phyloP scores from a whole-genome alignment of 352 stramenopile species.

The Phytophthora pinifolia region DNA sequence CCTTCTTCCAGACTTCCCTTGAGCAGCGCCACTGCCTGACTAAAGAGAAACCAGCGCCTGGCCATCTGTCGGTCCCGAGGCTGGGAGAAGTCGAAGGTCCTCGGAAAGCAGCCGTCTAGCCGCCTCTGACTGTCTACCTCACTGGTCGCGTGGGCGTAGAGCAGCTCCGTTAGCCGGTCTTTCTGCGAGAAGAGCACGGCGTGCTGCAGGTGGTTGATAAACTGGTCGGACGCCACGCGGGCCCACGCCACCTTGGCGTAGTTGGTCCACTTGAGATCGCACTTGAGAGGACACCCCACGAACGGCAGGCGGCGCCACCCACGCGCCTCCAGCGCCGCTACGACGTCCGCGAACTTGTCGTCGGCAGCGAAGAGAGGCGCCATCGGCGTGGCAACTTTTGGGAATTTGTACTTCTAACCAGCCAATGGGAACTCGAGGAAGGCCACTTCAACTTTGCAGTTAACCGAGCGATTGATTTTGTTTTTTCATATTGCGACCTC shows the following conservation, averaged over 20 bases:
- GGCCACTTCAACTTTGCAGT: background rate
- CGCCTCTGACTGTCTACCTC: background rate
- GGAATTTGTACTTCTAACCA: background rate
- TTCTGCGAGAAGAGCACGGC: slow-evolving; percentile 68
- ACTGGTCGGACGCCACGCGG: slow-evolving; percentile 38
- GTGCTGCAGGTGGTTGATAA: slow-evolving; percentile 73
- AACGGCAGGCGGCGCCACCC: slow-evolving; percentile 58
- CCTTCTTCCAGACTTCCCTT: slow-evolving; percentile 21
- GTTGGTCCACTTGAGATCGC: slow-evolving; percentile 68
- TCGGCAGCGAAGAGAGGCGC: slow-evolving; percentile 49
- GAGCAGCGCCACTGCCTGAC: slow-evolving; percentile 39
- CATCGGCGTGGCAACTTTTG: slow-evolving; percentile 15
- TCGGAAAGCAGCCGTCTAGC: slow-evolving; percentile 54
- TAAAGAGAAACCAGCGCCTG: slow-evolving; percentile 52
- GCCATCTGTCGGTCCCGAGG: slow-evolving; percentile 19
- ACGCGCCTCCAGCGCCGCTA: slow-evolving; percentile 19
- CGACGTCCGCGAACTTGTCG: slow-evolving; percentile 55
- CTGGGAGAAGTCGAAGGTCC: slow-evolving; percentile 43
- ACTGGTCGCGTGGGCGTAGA: slow-evolving; percentile 28
- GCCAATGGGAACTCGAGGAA: slow-evolving; percentile 3
- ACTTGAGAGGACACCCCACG: slow-evolving; percentile 48
- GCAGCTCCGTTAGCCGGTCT: slow-evolving; percentile 41
- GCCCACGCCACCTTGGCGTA: slow-evolving; percentile 66
- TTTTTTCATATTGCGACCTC: too few relatives aligned
- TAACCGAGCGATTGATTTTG: too few relatives aligned